These are phyloP conservation scores for Willaertia magna DNA, from an alignment of 208 protist species.

Conservation along the genomic window DNA sequence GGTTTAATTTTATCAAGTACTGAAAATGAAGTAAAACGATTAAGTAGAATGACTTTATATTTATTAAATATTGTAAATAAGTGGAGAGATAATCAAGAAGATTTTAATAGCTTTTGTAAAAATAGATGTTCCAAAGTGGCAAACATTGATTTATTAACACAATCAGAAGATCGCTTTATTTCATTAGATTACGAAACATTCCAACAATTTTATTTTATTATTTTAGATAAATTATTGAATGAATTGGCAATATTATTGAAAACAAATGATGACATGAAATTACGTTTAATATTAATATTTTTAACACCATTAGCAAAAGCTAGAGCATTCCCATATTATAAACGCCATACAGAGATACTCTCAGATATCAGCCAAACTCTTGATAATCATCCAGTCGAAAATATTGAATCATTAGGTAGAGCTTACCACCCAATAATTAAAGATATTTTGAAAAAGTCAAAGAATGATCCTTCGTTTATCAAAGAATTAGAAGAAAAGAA, in stretches of 20 bases:
- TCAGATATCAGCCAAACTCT: not conserved
- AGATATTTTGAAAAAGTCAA: not conserved
- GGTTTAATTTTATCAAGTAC: not conserved
- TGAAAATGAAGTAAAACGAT: not conserved
- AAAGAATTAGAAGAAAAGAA: no score
- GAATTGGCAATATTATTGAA: not conserved
- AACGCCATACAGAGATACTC: not conserved
- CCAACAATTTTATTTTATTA: not conserved
- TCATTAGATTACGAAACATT: not conserved
- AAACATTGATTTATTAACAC: not conserved
- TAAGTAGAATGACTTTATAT: not conserved
- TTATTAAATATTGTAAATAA: not conserved
- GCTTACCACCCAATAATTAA: not conserved
- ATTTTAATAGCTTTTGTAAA: not conserved
- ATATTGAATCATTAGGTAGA: not conserved
- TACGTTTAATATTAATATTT: not conserved
- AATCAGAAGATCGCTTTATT: not conserved
- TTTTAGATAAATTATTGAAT: not conserved
- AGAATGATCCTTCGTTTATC: not conserved
- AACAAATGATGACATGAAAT: not conserved
- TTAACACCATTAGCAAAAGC: not conserved
- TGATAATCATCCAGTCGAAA: not conserved
- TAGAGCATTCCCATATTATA: not conserved
- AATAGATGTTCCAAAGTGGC: not conserved
- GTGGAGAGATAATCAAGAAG: not conserved